Base-by-base conservation (phyloP, 257 asterid genomes). In the Fraxinus pennsylvanica region DNA sequence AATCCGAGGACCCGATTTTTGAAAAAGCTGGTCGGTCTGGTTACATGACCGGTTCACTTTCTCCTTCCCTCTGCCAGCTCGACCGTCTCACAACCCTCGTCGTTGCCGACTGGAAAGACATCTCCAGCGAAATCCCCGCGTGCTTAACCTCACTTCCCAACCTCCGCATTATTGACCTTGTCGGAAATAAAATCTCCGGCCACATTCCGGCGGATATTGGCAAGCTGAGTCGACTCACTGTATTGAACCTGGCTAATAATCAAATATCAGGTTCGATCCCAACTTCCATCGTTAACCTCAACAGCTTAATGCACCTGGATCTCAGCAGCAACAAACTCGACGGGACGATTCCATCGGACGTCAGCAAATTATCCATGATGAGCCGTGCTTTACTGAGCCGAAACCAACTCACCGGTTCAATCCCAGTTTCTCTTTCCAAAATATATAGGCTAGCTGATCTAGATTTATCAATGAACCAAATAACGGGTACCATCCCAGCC, bases 11-110 rank as follows among this genome's bases (percentile, higher is more conserved):
- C 76, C 95, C 93, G 27, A 90, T 94, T 77, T 89, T 92, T 82
- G 92, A 88, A 36, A 92, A 89, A 43, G 85, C 96, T 75, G 97
- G 99, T 75, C 88, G 96, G 73, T 82, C 98, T n/a, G 99, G 99
- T 7, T 94, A 94, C 95, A 94, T 94, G 99, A 81, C 94, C 72
- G 99, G 98, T 74, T 84, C 91, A 0, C 85, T 94, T 76, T 91
- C 98, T 65, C 84, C 90, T 41, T 36, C 96, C 66, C 17, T 94
- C 71, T 94, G 99, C 84, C 84, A 79, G 25, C 96, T 95, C 84
- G 95, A 92, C 78, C 76, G 84, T 9, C 97, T 95, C 90, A 90
- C 91, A 72, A 89, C 96, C 73, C 88, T 95, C 82, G 82, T 95
- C 68, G 69, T 95, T 52, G 96, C 98, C 63, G 99, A 95, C 85